Evolutionary conservation across 495 filamentous ascomycete genomes (phyloP), one percentile per base, ranked within the genome.

Genomic region (Xylaria nigripes): DNA sequence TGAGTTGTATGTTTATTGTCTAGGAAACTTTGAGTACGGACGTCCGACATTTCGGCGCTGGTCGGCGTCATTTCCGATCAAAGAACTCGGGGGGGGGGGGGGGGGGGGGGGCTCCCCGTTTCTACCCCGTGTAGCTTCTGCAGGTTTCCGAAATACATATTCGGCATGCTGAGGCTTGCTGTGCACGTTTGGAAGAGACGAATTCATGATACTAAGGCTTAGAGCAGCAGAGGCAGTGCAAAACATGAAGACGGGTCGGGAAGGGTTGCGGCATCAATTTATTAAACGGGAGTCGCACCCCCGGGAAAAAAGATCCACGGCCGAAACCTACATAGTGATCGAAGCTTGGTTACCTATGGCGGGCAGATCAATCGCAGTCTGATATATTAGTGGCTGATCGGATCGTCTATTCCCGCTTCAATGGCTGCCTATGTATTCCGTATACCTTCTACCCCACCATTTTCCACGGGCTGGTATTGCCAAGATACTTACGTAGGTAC

Each of bases 391-490:
- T 45, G 53, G 46, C 36, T 15, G 53, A 50, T 30, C 53, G 53
- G 53, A 50, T 55, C 27, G 25, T 50, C 29, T 55, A 45, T 54
- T 36, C 38, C 53, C 53, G 53, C 48, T 45, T 55, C 18, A 50
- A 43, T 18, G 36, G 30, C 25, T 12, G 48, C 34, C 12, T 18
- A 43, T 21, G 15, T 45, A 50, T n/a, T n/a, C n/a, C n/a, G n/a
- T n/a, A n/a, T 45, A 23, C 21, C 43, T 40, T 40, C 6, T 50
- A 50, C 53, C 53, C 53, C 53, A 45, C 53, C 46, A 18, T 45
- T 50, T 50, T 27, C 46, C 46, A 44, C 18, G 2, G 13, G 15
- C 3, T 25, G 2, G 18, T 3, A 25, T 10, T 40, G 46, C 53
- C 46, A 55, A 50, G 46, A 49, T 55, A 5, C 45, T 9, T n/a